Percentiles rank a stretch among this genome's conserved stretches.
phyloP scores from a whole-genome alignment of 2,329 filamentous ascomycete species.

The Davidsoniella neocaledoniae region DNA sequence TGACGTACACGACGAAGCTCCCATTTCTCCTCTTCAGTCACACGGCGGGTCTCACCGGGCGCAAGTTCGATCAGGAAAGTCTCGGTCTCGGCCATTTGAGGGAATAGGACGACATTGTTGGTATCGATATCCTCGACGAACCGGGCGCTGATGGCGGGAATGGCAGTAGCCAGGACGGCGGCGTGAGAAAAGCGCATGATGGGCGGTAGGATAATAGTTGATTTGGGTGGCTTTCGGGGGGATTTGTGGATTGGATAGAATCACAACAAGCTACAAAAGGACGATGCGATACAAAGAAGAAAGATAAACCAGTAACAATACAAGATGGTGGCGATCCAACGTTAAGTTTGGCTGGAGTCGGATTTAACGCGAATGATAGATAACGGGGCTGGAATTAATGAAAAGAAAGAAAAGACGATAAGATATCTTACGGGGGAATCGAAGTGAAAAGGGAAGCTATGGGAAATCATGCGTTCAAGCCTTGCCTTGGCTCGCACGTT shows the following conservation, averaged over 20 bases:
- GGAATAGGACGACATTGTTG: constrained; percentile 32
- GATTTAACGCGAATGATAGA: neutral
- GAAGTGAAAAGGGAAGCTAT: neutral
- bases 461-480: too few relatives aligned
- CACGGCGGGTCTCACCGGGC: constrained; percentile 70
- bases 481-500: too few relatives aligned
- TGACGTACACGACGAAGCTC: constrained; percentile 57
- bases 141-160: constrained; percentile 37
- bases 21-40: constrained; percentile 94
- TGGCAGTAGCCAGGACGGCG: constrained; percentile 36
- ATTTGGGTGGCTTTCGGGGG: neutral
- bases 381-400: constrained; percentile 1
- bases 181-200: constrained; percentile 37
- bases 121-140: constrained; percentile 37
- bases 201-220: neutral
- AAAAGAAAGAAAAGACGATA: too few relatives aligned
- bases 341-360: too few relatives aligned
- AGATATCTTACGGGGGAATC: neutral
- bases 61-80: constrained; percentile 66
- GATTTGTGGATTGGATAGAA: neutral
- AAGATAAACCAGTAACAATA: too few relatives aligned
- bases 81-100: constrained; percentile 27
- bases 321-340: too few relatives aligned
- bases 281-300: constrained; percentile 6
- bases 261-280: neutral